A percentile compares a stretch with the other conserved stretches of the same genome.
phyloP scores from a whole-genome alignment of 2,329 filamentous ascomycete genomes.

The Venturia aucupariae region DNA sequence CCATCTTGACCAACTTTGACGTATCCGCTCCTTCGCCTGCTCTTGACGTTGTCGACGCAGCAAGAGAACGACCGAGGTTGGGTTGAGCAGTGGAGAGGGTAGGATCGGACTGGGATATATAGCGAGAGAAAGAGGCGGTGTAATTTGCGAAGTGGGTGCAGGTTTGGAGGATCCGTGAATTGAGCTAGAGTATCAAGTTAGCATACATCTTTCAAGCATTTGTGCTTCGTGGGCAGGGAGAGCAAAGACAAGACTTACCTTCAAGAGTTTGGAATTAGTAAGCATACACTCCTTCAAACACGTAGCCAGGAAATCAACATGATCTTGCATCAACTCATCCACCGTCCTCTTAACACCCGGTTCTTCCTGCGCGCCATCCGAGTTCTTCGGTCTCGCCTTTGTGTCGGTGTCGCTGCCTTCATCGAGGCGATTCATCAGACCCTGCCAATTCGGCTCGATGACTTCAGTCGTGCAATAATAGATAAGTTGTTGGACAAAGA shows the following conservation, averaged over 20 bases:
- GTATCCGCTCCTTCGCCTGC: conserved; percentile 39
- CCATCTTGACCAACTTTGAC: conserved; percentile 61
- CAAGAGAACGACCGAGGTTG: conserved; percentile 15
- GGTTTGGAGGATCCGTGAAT: conserved; percentile 93
- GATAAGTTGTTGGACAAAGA: conserved; percentile 91
- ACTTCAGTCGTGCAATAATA: conserved; percentile 98
- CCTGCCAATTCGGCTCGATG: conserved; percentile 95
- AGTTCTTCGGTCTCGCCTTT: background rate
- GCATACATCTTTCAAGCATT: background rate
- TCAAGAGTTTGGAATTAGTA: conserved; percentile 87
- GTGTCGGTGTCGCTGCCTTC: conserved; percentile 41
- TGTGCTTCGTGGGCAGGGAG: background rate
- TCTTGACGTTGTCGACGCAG: conserved; percentile 19
- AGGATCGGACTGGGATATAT: conserved; percentile 74
- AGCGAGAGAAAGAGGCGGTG: conserved; percentile 75
- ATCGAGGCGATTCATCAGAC: conserved; percentile 78
- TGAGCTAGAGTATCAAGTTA: conserved; percentile 56
- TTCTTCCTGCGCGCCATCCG: conserved; percentile 20
- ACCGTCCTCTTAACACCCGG: conserved; percentile 63
- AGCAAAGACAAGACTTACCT: conserved; percentile 47
- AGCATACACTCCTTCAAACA: conserved; percentile 99
- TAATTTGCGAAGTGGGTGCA: conserved; percentile 91
- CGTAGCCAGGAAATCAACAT: conserved; percentile 95
- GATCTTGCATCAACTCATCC: conserved; percentile 96
- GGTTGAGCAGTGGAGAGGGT: conserved; percentile 49